Evolutionary conservation across 2,329 filamentous ascomycete species (phyloP).

Genomic region (Pestalotiopsis sp.): DNA sequence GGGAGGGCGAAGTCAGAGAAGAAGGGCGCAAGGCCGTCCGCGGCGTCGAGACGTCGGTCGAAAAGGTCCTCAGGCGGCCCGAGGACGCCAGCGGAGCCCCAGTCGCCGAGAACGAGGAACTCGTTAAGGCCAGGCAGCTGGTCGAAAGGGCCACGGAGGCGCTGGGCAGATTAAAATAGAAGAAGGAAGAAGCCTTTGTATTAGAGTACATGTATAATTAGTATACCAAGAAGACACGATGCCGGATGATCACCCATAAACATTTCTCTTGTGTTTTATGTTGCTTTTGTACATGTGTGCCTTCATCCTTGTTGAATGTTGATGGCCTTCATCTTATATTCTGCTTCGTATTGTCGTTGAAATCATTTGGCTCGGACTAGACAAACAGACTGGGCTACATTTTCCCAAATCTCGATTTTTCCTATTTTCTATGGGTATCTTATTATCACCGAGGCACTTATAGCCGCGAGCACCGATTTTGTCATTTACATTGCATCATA

Average conservation of each 20-base stretch:
- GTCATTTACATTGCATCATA: neutral
- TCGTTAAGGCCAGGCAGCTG: conserved; percentile 45
- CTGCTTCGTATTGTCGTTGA: too few species aligned
- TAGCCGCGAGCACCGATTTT: neutral
- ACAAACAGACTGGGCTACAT: too few species aligned
- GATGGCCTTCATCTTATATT: too few species aligned
- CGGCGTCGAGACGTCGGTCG: conserved; percentile 57
- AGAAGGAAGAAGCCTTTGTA: neutral
- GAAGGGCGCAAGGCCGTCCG: conserved; percentile 66
- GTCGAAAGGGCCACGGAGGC: conserved; percentile 54
- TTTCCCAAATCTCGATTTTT: too few species aligned
- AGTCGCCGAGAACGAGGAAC: conserved; percentile 30
- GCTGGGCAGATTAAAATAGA: conserved; percentile 49
- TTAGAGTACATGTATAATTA: neutral
- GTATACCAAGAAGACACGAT: neutral
- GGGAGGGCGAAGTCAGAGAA: conserved; percentile 69
- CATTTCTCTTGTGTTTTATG: neutral
- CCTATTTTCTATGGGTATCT: too few species aligned
- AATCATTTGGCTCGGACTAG: too few species aligned
- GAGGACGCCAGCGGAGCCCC: conserved; percentile 25
- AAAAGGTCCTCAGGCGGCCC: conserved; percentile 41
- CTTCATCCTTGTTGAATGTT: neutral
- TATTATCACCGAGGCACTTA: too few species aligned
- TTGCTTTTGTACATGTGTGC: neutral
- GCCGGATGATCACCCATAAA: neutral